Evolutionary conservation across 495 filamentous ascomycete species (phyloP), one percentile per base, ranked within the genome.

Genomic region (Neurospora terricola): DNA sequence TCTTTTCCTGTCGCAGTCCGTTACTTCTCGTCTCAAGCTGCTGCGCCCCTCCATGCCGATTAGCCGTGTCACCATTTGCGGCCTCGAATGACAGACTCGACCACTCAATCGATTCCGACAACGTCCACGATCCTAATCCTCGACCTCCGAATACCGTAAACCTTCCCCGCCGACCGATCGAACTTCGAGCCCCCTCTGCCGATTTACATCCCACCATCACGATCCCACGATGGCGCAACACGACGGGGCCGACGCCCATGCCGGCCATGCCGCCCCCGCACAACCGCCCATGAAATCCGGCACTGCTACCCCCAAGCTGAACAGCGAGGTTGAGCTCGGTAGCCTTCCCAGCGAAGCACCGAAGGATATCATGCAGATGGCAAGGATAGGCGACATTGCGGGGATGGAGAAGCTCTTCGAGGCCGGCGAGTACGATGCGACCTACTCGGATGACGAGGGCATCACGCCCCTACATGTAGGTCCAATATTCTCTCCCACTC

Each of bases 381-480:
- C 96, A 42, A 88, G 95, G 70, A 80, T 96, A 73, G 96, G 96
- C 38, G 95, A 99, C 78, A 88, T 97, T 78, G 84, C 84, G 6
- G 91, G 87, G 39, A 95, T 99, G 87, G 92, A 96, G 83, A 94
- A 90, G 84, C 85, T 99, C 36, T 94, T 97, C 76, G 91, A 92
- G 74, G 88, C 86, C 70, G 91, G 92, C 76, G 96, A 93, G 71
- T 92, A 88, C 81, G 89, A 91, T 75, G 93, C 92, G 34, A 90
- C 87, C 69, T 93, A 96, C 79, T 87, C 85, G 73, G 96, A 98
- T 78, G 93, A 91, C 69, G 93, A 99, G 81, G 93, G 91, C 76
- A 96, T 98, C 77, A 98, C 94, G 54, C 94, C 96, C 70, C 84
- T 99, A 82, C 96, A 99, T 87, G 96, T 99, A 86, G 75, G 90